Base-by-base conservation (phyloP, 2,329 filamentous ascomycete genomes). In the Penicillium corylophilum region DNA sequence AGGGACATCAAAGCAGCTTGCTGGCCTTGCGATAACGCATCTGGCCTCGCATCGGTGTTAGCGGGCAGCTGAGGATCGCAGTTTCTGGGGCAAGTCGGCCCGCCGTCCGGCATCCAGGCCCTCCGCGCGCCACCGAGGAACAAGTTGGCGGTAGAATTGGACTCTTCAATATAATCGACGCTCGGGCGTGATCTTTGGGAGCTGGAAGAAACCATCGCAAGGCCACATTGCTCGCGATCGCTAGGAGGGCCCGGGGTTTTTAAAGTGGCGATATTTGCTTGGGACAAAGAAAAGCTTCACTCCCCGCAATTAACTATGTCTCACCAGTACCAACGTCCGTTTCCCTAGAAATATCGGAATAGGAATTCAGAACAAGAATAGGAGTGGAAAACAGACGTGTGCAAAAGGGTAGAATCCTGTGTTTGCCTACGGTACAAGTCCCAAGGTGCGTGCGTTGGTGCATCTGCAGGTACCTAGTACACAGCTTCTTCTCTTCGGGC, bases 121-220 rank as follows among this genome's bases (percentile, higher is more conserved):
- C 61, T 70, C 53, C 66, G 68, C 44, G 62, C 54, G 44, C 67
- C 62, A 43, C 72, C 73, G 22, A 77, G 56, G 55, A 76, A 77
- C 46, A 64, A 60, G 48, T 54, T 72, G 42, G 68, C 69, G 13
- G 74, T 76, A 42, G 66, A 67, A 60, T 76, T 76, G 46, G 66
- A 69, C 12, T 62, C 61, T 38, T 65, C 58, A 29, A 70, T 51
- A 33, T 56, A 40, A 44, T 57, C 60, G 24, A 54, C 48, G 38
- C 43, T 46, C 35, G 39, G 46, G 41, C 55, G 48, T 39, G 46
- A 46, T 50, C 49, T 53, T 23, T 48, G 44, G 15, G 40, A 29
- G 23, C 18, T 36, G 5, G 48, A 38, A n/a, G 54, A 53, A n/a
- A 45, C 36, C 52, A 55, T 61, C 36, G 23, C 24, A 31, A 46